These are phyloP conservation scores for Plantago lanceolata DNA, from an alignment of 305 asterid species.

Conservation along the genomic window DNA sequence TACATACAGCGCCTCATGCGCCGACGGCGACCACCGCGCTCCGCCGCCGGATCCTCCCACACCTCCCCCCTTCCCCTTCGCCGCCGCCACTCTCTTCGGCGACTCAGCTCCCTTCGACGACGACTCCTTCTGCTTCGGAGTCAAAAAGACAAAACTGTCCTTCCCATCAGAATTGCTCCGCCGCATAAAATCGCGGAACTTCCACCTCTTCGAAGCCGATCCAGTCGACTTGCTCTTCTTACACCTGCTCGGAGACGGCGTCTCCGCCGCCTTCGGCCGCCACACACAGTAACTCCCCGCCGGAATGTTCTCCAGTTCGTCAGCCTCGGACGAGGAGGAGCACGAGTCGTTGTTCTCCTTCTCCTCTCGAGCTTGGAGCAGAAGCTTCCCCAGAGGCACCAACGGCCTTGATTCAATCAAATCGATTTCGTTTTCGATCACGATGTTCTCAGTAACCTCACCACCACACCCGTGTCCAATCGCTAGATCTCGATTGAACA, in stretches of 20 bases:
- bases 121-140: slow-evolving; percentile 38
- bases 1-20: slow-evolving; percentile 61
- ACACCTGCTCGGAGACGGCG: slow-evolving; percentile 39
- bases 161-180: slow-evolving; percentile 89
- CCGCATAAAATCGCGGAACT: slow-evolving; percentile 57
- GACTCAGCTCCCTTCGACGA: slow-evolving; percentile 13
- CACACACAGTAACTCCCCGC: slow-evolving; percentile 63
- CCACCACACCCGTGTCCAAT: background rate
- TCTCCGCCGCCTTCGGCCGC: slow-evolving; percentile 43
- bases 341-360: slow-evolving; percentile 28
- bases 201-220: slow-evolving; percentile 75
- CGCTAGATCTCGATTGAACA: slow-evolving; percentile 43
- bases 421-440: slow-evolving; percentile 4
- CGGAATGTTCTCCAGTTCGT: slow-evolving; percentile 55
- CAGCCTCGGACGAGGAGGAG: slow-evolving; percentile 69
- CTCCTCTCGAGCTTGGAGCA: slow-evolving; percentile 35
- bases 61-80: slow-evolving; percentile 28
- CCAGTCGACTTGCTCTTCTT: slow-evolving; percentile 86
- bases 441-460: too few relatives aligned
- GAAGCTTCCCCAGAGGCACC: slow-evolving; percentile 35
- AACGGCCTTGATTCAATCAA: slow-evolving; percentile 17
- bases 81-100: slow-evolving; percentile 24
- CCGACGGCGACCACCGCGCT: slow-evolving; percentile 30
- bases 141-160: slow-evolving; percentile 54
- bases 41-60: slow-evolving; percentile 4